Percentiles rank a stretch among this genome's conserved stretches.
Evolutionary conservation across 1,284 basidiomycete species (phyloP).

Genomic region (Ustilago tritici): DNA sequence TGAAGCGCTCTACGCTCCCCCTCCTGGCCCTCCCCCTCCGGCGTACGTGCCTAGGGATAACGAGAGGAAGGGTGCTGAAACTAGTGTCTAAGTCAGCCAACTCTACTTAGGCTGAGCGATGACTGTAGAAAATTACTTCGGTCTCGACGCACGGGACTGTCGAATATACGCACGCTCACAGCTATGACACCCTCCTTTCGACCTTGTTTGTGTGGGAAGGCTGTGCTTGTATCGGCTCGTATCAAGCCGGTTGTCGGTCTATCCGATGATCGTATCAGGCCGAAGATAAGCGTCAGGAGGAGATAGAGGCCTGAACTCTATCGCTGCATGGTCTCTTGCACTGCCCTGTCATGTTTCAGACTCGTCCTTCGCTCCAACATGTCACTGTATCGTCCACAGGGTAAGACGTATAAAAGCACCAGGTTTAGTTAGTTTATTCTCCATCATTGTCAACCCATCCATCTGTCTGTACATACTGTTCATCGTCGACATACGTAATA

Average conservation of each 20-base stretch:
- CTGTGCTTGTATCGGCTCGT: not conserved
- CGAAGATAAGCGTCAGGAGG: no score
- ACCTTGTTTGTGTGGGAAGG: not conserved
- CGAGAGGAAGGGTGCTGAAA: constrained; percentile 30
- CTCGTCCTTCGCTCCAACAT: no score
- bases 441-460: no score
- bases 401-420: no score
- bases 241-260: not conserved
- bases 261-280: no score
- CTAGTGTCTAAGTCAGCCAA: constrained; percentile 17
- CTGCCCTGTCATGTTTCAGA: no score
- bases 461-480: no score
- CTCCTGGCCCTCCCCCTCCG: constrained; percentile 42
- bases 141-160: not conserved
- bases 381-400: no score
- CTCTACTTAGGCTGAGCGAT: not conserved
- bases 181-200: not conserved
- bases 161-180: not conserved
- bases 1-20: constrained; percentile 34
- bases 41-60: constrained; percentile 33
- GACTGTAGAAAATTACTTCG: not conserved
- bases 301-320: no score
- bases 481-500: no score
- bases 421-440: no score
- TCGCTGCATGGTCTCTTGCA: no score